A percentile compares a stretch with the other conserved stretches of the same genome.
Evolutionary conservation across 2,329 filamentous ascomycete species (phyloP).

Genomic region (Huntiella bhutanensis): DNA sequence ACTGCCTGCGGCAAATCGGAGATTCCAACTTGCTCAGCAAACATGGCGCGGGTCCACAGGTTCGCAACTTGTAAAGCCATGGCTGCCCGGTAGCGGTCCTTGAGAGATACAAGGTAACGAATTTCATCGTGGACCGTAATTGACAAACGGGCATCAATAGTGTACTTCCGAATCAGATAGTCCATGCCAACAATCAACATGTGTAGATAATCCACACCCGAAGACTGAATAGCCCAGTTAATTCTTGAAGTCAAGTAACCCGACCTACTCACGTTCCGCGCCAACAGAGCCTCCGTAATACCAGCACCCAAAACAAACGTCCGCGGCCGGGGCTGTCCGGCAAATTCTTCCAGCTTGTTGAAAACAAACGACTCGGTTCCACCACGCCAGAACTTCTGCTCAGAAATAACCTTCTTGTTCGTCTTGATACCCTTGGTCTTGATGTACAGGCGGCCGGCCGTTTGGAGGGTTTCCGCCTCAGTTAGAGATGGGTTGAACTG

Average conservation of each 20-base stretch:
- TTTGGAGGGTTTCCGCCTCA: conserved; percentile 57
- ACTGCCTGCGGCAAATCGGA: conserved; percentile 84
- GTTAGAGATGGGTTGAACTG: conserved; percentile 82
- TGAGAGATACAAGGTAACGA: conserved; percentile 68
- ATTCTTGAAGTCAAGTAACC: conserved; percentile 91
- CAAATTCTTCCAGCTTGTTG: conserved; percentile 95
- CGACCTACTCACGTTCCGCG: conserved; percentile 68
- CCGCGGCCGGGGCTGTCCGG: conserved; percentile 75
- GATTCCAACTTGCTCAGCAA: conserved; percentile 90
- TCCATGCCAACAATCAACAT: conserved; percentile 89
- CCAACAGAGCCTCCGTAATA: conserved; percentile 89
- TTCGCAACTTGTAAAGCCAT: conserved; percentile 91
- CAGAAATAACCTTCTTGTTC: conserved; percentile 49
- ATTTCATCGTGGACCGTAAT: conserved; percentile 98
- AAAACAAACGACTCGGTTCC: conserved; percentile 97
- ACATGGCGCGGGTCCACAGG: conserved; percentile 94
- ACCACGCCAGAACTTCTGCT: conserved; percentile 77
- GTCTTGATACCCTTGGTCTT: conserved; percentile 85
- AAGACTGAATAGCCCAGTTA: conserved; percentile 98
- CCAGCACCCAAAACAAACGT: conserved; percentile 87
- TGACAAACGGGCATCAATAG: conserved; percentile 64
- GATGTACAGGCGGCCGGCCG: conserved; percentile 64
- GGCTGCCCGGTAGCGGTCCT: conserved; percentile 74
- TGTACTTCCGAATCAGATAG: conserved; percentile 70
- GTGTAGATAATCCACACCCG: conserved; percentile 91